Evolutionary conservation across 2,329 filamentous ascomycete genomes (phyloP), one percentile per base, ranked within the genome.

Genomic region (Clarireedia hainanense): DNA sequence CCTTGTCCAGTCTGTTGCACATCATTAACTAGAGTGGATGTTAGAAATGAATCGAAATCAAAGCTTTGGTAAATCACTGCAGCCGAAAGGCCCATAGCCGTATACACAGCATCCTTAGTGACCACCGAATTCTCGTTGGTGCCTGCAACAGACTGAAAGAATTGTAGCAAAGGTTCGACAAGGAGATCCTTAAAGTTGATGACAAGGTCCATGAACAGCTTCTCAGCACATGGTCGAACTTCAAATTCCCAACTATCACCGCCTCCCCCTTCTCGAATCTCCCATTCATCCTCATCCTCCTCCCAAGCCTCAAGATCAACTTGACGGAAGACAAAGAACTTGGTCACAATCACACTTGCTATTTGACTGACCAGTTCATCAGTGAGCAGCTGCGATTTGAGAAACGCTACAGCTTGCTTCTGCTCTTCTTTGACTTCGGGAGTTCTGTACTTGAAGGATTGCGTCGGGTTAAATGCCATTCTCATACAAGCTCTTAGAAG

Each of bases 251-350:
- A 97, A 1, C 88, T 89, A 63, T 90, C 88, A 37, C 88, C 85
- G 57, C 89, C 83, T 58, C 86, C 88, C 65, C 95, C 90, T 74
- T 96, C 91, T 65, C 86, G 84, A 61, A 88, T 85, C 70, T 96
- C 92, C 91, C 94, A 99, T 53, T 95, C 91, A 69, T 99, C 90
- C 0, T 92, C 90, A 57, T 96, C 91, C 67, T 95, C 87, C 68
- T 95, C 87, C 94, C 94, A 99, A 57, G 90, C 87, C 59, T 90
- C 84, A 1, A 97, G 80, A 70, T 99, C 94, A 51, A 84, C 83
- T 57, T 87, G 81, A 36, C 90, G 83, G 70, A 97, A 94, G 39
- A 94, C 80, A 68, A 99, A 94, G 63, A 96, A 89, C 64, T 87
- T 85, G 1, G 88, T 90, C 51, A 99, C 88, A 55, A 96, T 83